These are phyloP conservation scores for Ricinus communis DNA, from an alignment of 345 rosid species.

Conservation along the genomic window DNA sequence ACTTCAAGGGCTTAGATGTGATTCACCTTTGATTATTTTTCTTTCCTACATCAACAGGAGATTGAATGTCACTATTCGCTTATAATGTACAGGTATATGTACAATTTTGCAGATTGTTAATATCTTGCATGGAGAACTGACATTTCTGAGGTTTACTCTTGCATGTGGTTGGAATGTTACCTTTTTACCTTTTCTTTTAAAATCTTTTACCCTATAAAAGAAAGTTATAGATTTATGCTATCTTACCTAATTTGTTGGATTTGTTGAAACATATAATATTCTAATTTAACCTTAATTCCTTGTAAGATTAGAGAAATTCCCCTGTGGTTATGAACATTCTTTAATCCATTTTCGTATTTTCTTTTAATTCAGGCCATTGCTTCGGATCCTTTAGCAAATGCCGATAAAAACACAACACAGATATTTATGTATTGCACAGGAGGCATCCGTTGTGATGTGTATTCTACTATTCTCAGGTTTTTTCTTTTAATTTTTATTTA, in stretches of 20 bases:
- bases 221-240: background rate
- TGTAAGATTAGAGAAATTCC: background rate
- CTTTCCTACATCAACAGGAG: background rate
- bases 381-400: slow-evolving; percentile 69
- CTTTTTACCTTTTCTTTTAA: background rate
- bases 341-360: background rate
- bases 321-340: slow-evolving; percentile 10
- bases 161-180: background rate
- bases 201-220: background rate
- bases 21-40: background rate
- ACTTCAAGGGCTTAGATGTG: background rate
- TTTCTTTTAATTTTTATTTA: slow-evolving; percentile 18
- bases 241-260: background rate
- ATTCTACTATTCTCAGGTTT: slow-evolving; percentile 85
- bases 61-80: background rate
- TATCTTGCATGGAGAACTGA: too few relatives aligned
- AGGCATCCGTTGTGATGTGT: slow-evolving; percentile 95
- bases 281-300: background rate
- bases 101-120: too few relatives aligned
- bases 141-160: too few relatives aligned
- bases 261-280: background rate
- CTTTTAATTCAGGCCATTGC: slow-evolving; percentile 44
- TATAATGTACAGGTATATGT: too few relatives aligned
- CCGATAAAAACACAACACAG: slow-evolving; percentile 67
- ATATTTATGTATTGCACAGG: slow-evolving; percentile 94